Evolutionary conservation across 371 early-diverging fungal genomes (phyloP).

Genomic region (Mucor plumbeus): DNA sequence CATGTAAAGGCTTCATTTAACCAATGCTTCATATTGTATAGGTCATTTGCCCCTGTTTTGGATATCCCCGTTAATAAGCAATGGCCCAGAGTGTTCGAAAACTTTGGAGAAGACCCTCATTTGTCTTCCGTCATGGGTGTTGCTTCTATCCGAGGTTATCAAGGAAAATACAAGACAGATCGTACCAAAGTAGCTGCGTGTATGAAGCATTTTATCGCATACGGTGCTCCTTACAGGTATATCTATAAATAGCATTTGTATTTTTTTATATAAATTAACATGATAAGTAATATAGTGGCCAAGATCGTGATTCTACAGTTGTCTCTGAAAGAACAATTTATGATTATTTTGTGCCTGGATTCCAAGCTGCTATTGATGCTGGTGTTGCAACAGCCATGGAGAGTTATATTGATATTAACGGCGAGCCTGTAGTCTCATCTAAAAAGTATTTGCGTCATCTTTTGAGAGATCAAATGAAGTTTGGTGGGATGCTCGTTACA

Average conservation of each 20-base stretch:
- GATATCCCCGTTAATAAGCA: constrained; percentile 70
- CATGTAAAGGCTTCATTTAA: not conserved
- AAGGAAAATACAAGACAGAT: constrained; percentile 67
- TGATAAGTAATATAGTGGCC: constrained; percentile 43
- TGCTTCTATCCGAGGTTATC: constrained; percentile 63
- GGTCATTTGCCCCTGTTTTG: constrained; percentile 71
- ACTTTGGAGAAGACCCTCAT: constrained; percentile 64
- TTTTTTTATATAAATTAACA: not conserved
- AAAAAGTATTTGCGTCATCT: constrained; percentile 58
- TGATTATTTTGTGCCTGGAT: constrained; percentile 69
- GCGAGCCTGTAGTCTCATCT: constrained; percentile 65
- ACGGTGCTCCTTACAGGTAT: constrained; percentile 43
- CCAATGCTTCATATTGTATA: constrained; percentile 31
- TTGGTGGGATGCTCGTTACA: constrained; percentile 69
- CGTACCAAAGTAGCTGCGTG: constrained; percentile 59
- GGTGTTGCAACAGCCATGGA: constrained; percentile 76
- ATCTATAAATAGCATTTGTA: not conserved
- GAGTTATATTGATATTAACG: constrained; percentile 70
- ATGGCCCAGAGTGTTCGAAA: constrained; percentile 74
- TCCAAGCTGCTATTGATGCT: constrained; percentile 67
- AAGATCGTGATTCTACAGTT: constrained; percentile 65
- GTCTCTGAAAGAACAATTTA: constrained; percentile 62
- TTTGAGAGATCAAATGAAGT: constrained; percentile 62
- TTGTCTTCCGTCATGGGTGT: constrained; percentile 60
- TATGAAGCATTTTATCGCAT: constrained; percentile 57